A percentile compares a stretch with the other conserved stretches of the same genome.
phyloP scores from a whole-genome alignment of 805 yeast species.

The Groenewaldozyma tartarivorans region DNA sequence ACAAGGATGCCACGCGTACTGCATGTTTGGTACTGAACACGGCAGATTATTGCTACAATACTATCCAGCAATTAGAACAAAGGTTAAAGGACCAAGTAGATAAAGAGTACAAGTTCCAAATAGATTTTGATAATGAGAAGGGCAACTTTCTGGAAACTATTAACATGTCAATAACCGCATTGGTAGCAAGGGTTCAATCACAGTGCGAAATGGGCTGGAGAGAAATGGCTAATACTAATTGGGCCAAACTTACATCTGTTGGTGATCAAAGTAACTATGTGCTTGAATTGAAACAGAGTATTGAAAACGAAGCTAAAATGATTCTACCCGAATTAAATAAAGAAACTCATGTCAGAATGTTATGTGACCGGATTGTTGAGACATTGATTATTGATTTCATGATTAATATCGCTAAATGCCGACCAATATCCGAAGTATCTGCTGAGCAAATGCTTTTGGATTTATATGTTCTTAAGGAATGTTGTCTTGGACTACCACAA shows the following conservation, averaged over 20 bases:
- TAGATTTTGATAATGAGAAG: conserved; percentile 45
- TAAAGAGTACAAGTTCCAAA: conserved; percentile 33
- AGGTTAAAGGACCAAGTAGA: conserved; percentile 37
- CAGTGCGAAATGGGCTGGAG: conserved; percentile 71
- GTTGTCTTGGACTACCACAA: conserved; percentile 30
- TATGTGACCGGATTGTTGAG: conserved; percentile 71
- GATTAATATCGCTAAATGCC: conserved; percentile 46
- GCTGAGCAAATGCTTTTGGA: conserved; percentile 81
- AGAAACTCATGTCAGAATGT: conserved; percentile 60
- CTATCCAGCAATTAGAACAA: conserved; percentile 68
- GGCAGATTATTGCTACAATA: conserved; percentile 77
- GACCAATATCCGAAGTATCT: conserved; percentile 57
- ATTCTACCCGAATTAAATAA: conserved; percentile 39
- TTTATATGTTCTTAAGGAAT: conserved; percentile 50
- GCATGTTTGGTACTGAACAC: conserved; percentile 73
- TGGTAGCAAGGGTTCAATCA: conserved; percentile 47
- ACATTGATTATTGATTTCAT: conserved; percentile 46
- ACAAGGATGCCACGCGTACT: conserved; percentile 52
- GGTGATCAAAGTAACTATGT: conserved; percentile 67
- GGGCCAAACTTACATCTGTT: conserved; percentile 56
- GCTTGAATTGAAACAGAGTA: conserved; percentile 41
- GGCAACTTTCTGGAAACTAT: conserved; percentile 50
- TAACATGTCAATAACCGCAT: conserved; percentile 43
- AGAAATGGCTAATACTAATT: conserved; percentile 68
- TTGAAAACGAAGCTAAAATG: conserved; percentile 37